These are phyloP conservation scores for Alternaria triticimaculans DNA, from an alignment of 2,329 filamentous ascomycete species.

Conservation along the genomic window DNA sequence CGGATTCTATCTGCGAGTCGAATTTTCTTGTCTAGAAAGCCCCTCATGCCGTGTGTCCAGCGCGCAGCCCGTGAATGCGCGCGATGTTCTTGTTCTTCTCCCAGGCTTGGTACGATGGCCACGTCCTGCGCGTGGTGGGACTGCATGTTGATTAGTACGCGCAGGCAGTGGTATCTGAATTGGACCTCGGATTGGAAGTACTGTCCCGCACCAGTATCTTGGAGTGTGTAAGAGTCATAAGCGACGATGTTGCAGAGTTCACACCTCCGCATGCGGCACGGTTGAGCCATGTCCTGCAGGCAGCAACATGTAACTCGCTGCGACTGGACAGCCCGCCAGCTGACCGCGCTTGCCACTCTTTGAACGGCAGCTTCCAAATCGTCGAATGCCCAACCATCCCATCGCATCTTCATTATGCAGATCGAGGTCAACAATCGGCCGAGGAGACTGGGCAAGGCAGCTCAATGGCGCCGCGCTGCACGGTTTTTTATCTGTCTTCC, in stretches of 20 bases:
- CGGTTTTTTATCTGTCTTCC: not conserved
- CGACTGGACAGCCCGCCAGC: too few species aligned
- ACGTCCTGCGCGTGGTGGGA: not conserved
- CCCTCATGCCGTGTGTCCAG: not conserved
- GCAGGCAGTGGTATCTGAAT: not conserved
- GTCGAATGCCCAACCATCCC: too few species aligned
- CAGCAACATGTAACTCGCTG: not conserved
- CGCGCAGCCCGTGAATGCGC: not conserved
- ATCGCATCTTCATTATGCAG: not conserved
- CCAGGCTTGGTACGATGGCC: not conserved
- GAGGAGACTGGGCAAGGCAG: not conserved
- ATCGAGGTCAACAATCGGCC: not conserved
- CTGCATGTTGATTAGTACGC: not conserved
- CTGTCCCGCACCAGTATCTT: not conserved
- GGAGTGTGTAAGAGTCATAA: not conserved
- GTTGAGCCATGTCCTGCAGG: not conserved
- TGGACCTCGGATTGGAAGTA: not conserved
- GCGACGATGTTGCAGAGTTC: not conserved
- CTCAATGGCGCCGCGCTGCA: rapidly evolving
- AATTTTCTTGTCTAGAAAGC: not conserved
- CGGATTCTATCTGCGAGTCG: not conserved
- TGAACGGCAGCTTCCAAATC: too few species aligned
- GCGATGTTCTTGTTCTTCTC: not conserved
- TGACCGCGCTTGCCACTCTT: too few species aligned
- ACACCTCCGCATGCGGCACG: not conserved